phyloP scores from a whole-genome alignment of 1,139 yeast species.

The Geotrichum restrictum region DNA sequence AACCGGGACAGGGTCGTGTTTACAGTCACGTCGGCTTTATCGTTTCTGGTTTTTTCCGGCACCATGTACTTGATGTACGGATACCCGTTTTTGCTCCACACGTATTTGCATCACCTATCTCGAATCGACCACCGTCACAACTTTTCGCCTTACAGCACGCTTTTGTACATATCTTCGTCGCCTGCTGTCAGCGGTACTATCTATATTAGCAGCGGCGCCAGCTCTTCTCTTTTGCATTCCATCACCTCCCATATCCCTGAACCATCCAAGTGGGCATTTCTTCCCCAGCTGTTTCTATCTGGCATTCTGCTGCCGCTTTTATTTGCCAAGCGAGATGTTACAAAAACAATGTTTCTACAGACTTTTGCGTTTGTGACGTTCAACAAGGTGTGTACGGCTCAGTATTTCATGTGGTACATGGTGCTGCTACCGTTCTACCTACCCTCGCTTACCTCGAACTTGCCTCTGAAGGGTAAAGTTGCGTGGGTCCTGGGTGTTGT shows the following conservation, averaged over 20 bases:
- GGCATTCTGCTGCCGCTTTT: slow-evolving; percentile 57
- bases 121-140: slow-evolving; percentile 93
- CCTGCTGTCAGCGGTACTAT: slow-evolving; percentile 26
- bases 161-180: slow-evolving; percentile 52
- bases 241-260: slow-evolving; percentile 32
- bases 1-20: slow-evolving; percentile 49
- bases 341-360: slow-evolving; percentile 75
- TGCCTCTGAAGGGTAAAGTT: background rate
- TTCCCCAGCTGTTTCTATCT: slow-evolving; percentile 72
- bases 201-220: slow-evolving; percentile 23
- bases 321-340: slow-evolving; percentile 51
- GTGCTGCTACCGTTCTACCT: slow-evolving; percentile 74
- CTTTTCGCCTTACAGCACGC: slow-evolving; percentile 79
- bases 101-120: slow-evolving; percentile 77
- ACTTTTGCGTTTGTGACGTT: slow-evolving; percentile 86
- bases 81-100: slow-evolving; percentile 65
- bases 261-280: slow-evolving; percentile 52
- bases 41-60: slow-evolving; percentile 49
- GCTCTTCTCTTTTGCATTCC: slow-evolving; percentile 23
- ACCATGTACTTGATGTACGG: slow-evolving; percentile 70
- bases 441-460: slow-evolving; percentile 38
- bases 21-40: slow-evolving; percentile 40
- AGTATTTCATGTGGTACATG: slow-evolving; percentile 87
- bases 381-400: slow-evolving; percentile 90
- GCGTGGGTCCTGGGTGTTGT: slow-evolving; percentile 37